A percentile compares a stretch with the other conserved stretches of the same genome.
Evolutionary conservation across 208 protist genomes (phyloP).

Genomic region (Trypanosoma caninum): DNA sequence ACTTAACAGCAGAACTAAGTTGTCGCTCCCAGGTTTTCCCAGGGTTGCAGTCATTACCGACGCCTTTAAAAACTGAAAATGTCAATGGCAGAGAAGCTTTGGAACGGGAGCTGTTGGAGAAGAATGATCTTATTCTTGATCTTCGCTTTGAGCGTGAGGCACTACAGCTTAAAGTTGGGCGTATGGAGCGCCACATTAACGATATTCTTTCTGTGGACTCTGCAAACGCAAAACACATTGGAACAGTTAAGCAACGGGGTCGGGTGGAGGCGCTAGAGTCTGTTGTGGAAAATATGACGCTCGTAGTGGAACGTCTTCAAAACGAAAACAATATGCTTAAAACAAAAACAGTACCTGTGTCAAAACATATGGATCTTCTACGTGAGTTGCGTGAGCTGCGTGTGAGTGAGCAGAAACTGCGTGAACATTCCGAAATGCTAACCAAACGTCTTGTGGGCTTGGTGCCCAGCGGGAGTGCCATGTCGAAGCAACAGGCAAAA

Average conservation of each 20-base stretch:
- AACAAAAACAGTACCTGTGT: slow-evolving; percentile 28
- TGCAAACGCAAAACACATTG: slow-evolving; percentile 5
- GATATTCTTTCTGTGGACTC: slow-evolving; percentile 49
- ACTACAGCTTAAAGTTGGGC: slow-evolving; percentile 48
- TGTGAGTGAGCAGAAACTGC: slow-evolving; percentile 37
- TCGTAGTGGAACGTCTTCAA: slow-evolving; percentile 72
- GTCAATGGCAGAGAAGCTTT: neutral
- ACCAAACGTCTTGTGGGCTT: slow-evolving; percentile 5
- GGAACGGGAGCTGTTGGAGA: slow-evolving; percentile 41
- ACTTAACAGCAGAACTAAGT: slow-evolving; percentile 42
- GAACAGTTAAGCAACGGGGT: slow-evolving; percentile 6
- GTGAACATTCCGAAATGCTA: slow-evolving; percentile 28
- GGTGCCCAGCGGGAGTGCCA: slow-evolving; percentile 18
- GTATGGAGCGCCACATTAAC: slow-evolving; percentile 63
- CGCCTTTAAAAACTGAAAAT: neutral
- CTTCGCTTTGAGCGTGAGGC: slow-evolving; percentile 70
- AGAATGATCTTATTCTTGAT: slow-evolving; percentile 38
- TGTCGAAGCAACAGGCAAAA: slow-evolving; percentile 27
- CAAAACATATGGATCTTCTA: slow-evolving; percentile 46
- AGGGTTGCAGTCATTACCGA: neutral
- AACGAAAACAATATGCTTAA: slow-evolving; percentile 63
- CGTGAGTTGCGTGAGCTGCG: slow-evolving; percentile 58
- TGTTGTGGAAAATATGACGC: slow-evolving; percentile 70
- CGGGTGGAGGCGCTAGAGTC: slow-evolving; percentile 39
- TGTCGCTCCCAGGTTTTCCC: slow-evolving; percentile 5